Evolutionary conservation across 352 stramenopile species (phyloP).

Genomic region (Globisporangium camurandrum): DNA sequence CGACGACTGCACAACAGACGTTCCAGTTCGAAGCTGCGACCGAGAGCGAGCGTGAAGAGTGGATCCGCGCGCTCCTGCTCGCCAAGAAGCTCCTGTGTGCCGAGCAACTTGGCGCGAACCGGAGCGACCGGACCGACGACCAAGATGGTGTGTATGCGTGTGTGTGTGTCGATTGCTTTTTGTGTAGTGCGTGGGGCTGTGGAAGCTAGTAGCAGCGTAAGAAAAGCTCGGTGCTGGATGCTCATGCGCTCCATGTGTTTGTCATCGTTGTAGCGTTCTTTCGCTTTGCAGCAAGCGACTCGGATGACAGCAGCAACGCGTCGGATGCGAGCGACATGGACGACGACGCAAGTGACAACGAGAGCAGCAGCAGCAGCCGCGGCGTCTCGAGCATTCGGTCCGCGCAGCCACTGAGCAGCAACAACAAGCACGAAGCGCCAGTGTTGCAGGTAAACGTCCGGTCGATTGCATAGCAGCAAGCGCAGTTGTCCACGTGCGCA

Average conservation of each 20-base stretch:
- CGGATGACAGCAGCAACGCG: conserved; percentile 36
- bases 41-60: conserved; percentile 30
- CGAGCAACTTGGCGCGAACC: not conserved
- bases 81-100: conserved; percentile 26
- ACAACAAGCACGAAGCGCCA: conserved; percentile 6
- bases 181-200: not conserved
- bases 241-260: not conserved
- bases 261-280: conserved; percentile 26
- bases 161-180: not conserved
- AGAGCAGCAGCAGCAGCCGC: not conserved
- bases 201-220: too few species aligned
- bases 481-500: not conserved
- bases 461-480: conserved; percentile 10
- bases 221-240: too few species aligned
- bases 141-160: conserved; percentile 15
- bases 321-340: conserved; percentile 15
- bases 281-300: conserved; percentile 43
- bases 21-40: conserved; percentile 33
- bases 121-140: conserved; percentile 2
- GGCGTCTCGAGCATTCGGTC: conserved; percentile 15
- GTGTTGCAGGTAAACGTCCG: conserved; percentile 25
- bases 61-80: conserved; percentile 31
- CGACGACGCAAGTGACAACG: too few species aligned
- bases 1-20: conserved; percentile 19
- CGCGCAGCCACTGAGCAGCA: conserved; percentile 20